Evolutionary conservation across 352 stramenopile species (phyloP), one percentile per base, ranked within the genome.

Genomic region (Globisporangium spiculum): DNA sequence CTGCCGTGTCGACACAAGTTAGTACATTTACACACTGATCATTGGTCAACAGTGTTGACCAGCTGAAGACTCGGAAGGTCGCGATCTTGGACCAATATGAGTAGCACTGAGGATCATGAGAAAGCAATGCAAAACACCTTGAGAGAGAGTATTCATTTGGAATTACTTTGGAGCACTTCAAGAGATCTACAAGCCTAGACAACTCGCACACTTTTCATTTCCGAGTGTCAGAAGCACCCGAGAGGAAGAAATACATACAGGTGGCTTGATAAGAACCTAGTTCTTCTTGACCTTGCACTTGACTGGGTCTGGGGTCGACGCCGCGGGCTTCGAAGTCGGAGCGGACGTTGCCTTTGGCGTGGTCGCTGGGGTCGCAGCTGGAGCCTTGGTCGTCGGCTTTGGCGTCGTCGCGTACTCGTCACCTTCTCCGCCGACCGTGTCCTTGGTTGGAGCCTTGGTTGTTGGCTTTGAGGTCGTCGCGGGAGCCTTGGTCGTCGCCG

Each of bases 231-330:
- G 14, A 14, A 20, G 16, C 41, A 48, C 41, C 16, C 12, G 41
- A 48, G 41, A 48, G 41, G 41, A 20, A 48, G 4, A n/a, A 48
- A 2, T n/a, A 48, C 16, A 48, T n/a, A n/a, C 41, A 48, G 16
- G 14, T n/a, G 14, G 16, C 36, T 44, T 44, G 3, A 12, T n/a
- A 48, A n/a, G 41, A n/a, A 48, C 10, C 22, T 24, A 57, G 24
- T 62, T 44, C 32, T 50, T 62, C 48, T 63, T 70, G 57, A 66
- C 65, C 32, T 70, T 70, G 57, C 65, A 70, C 57, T 70, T 65
- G 26, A 55, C 46, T 20, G 27, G 26, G 22, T 53, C 55, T 20
- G 32, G 32, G 32, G 32, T 36, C 32, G 32, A 8, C 32, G 38
- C 26, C 5, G 65, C 65, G 12, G 57, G 44, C 48, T 66, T 48